These are phyloP conservation scores for Alternaria burnsii DNA, from an alignment of 2,329 filamentous ascomycete species.

Conservation along the genomic window DNA sequence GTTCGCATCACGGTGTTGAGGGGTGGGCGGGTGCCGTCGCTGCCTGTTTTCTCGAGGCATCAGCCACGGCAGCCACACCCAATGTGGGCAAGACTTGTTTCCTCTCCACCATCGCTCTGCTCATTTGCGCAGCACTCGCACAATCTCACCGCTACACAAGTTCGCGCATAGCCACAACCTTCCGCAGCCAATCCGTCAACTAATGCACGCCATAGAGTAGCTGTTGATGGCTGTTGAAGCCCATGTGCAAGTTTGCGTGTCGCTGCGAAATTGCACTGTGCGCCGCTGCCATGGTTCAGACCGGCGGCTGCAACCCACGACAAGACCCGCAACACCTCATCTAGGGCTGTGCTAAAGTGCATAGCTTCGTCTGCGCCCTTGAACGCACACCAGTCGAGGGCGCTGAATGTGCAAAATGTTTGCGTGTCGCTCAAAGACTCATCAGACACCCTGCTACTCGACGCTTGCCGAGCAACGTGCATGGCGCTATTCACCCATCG, in stretches of 20 bases:
- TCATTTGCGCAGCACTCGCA: conserved; percentile 31
- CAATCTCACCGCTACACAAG: conserved; percentile 33
- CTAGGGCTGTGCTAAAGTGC: conserved; percentile 7
- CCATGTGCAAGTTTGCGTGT: conserved; percentile 15
- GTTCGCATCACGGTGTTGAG: conserved; percentile 25
- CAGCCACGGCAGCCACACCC: conserved; percentile 30
- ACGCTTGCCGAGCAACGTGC: conserved; percentile 30
- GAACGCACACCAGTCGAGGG: conserved; percentile 14
- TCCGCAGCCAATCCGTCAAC: conserved; percentile 13
- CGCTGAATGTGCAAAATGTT: conserved; percentile 12
- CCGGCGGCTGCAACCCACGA: conserved; percentile 17
- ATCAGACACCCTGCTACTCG: conserved; percentile 23
- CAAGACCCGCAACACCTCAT: conserved; percentile 5
- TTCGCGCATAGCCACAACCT: conserved; percentile 35
- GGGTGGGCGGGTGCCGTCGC: conserved; percentile 21
- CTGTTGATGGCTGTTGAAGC: conserved; percentile 23
- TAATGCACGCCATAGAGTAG: conserved; percentile 23
- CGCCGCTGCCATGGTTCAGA: conserved; percentile 10
- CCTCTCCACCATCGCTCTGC: conserved; percentile 18
- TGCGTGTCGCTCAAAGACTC: conserved; percentile 28
- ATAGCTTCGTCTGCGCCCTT: conserved; percentile 21
- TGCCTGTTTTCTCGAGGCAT: conserved; percentile 29
- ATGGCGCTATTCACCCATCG: conserved; percentile 29
- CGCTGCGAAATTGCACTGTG: conserved; percentile 10
- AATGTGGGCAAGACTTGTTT: conserved; percentile 13